Evolutionary conservation across 2,329 filamentous ascomycete genomes (phyloP).

Genomic region (Didymella pinodella): DNA sequence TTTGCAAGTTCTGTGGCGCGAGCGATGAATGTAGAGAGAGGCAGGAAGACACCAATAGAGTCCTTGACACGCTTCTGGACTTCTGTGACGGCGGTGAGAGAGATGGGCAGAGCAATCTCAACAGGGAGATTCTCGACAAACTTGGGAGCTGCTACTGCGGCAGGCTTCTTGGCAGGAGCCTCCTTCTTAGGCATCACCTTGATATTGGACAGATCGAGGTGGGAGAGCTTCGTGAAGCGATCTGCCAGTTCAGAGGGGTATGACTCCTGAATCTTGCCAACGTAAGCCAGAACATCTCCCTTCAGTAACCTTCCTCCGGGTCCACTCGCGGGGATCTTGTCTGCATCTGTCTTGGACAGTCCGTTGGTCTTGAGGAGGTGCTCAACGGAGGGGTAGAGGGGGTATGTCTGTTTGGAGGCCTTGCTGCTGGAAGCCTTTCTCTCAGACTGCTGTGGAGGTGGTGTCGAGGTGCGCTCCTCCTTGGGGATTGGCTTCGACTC

Average conservation of each 20-base stretch:
- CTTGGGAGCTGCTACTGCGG: conserved; percentile 46
- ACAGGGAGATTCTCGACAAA: conserved; percentile 59
- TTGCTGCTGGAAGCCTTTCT: conserved; percentile 52
- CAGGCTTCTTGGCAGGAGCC: conserved; percentile 56
- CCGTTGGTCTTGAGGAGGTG: conserved; percentile 82
- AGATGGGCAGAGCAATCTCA: conserved; percentile 76
- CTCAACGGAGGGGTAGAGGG: conserved; percentile 82
- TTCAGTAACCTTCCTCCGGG: conserved; percentile 90
- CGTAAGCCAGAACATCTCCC: conserved; percentile 90
- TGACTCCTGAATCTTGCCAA: conserved; percentile 77
- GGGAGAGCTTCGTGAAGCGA: conserved; percentile 76
- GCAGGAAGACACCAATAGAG: conserved; percentile 79
- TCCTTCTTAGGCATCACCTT: conserved; percentile 70
- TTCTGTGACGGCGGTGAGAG: conserved; percentile 78
- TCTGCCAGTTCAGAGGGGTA: conserved; percentile 75
- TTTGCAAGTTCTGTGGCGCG: conserved; percentile 89
- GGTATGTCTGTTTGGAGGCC: conserved; percentile 71
- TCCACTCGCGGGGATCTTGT: conserved; percentile 85
- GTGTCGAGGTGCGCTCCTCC: conserved; percentile 47
- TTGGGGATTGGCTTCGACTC: conserved; percentile 38
- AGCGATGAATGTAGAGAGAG: conserved; percentile 84
- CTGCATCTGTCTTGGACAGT: conserved; percentile 75
- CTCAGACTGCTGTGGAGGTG: conserved; percentile 39
- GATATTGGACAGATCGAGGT: conserved; percentile 95
- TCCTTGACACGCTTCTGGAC: conserved; percentile 82